These are phyloP conservation scores for Perkinsus chesapeaki DNA, from an alignment of 169 alveolate genomes.

Conservation along the genomic window DNA sequence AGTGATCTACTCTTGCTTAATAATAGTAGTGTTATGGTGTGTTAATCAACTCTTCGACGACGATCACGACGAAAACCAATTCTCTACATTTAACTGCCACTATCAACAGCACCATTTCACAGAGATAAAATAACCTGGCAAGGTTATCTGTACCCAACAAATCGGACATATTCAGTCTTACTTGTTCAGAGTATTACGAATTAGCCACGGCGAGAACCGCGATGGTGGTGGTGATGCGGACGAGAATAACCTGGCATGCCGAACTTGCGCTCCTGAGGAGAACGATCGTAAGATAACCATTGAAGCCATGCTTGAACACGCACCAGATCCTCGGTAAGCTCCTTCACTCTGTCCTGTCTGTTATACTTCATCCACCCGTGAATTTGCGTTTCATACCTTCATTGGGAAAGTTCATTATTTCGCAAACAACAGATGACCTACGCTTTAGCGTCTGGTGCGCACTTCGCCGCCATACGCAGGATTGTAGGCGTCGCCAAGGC, in stretches of 20 bases:
- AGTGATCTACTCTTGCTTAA: too few species aligned
- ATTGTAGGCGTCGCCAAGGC: background rate
- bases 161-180: background rate
- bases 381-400: background rate
- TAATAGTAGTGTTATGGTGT: too few species aligned
- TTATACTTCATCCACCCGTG: background rate
- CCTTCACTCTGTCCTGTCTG: background rate
- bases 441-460: background rate
- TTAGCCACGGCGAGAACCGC: background rate
- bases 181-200: background rate
- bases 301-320: background rate
- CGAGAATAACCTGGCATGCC: background rate
- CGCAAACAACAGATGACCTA: background rate
- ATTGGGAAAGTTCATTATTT: too few species aligned
- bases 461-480: background rate
- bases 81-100: background rate
- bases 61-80: background rate
- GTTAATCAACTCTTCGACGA: background rate
- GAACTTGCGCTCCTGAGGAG: background rate
- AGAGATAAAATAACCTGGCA: background rate
- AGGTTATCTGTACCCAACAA: too few species aligned
- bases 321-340: background rate
- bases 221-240: background rate
- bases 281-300: too few species aligned
- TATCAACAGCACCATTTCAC: background rate